These are phyloP conservation scores for Rhododendron simsii DNA, from an alignment of 148 eudicot species.

Conservation along the genomic window DNA sequence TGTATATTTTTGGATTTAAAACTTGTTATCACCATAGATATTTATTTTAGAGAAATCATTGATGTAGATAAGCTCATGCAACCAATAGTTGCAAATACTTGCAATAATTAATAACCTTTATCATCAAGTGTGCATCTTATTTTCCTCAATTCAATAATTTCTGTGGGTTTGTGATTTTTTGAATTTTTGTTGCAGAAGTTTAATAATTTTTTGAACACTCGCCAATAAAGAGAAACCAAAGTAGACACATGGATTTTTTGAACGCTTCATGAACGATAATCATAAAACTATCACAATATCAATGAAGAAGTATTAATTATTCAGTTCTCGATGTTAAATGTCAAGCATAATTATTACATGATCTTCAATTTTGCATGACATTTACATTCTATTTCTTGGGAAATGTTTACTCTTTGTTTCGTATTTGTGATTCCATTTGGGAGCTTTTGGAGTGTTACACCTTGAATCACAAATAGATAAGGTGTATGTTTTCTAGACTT, in stretches of 20 bases:
- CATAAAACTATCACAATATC: not conserved
- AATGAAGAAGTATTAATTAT: not conserved
- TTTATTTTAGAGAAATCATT: not conserved
- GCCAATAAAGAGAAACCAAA: not conserved
- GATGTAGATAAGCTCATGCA: not conserved
- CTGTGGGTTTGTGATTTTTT: not conserved
- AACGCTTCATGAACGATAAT: not conserved
- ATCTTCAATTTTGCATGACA: not conserved
- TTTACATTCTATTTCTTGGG: not conserved
- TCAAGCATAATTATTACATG: not conserved
- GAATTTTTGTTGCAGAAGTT: too few species aligned
- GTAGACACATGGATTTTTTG: not conserved
- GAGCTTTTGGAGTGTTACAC: not conserved
- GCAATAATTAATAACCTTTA: not conserved
- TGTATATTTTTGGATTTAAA: not conserved
- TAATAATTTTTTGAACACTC: not conserved
- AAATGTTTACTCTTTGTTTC: not conserved
- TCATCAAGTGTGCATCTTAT: not conserved
- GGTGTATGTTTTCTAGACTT: not conserved
- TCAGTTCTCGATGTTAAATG: not conserved
- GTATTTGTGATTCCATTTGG: not conserved
- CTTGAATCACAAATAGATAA: not conserved
- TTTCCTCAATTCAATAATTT: too few species aligned
- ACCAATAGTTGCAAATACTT: not conserved
- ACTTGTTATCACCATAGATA: not conserved